A percentile compares a stretch with the other conserved stretches of the same genome.
Conservation (phyloP, 2,329 filamentous ascomycete species). For the Stagonosporopsis tanaceti region DNA sequence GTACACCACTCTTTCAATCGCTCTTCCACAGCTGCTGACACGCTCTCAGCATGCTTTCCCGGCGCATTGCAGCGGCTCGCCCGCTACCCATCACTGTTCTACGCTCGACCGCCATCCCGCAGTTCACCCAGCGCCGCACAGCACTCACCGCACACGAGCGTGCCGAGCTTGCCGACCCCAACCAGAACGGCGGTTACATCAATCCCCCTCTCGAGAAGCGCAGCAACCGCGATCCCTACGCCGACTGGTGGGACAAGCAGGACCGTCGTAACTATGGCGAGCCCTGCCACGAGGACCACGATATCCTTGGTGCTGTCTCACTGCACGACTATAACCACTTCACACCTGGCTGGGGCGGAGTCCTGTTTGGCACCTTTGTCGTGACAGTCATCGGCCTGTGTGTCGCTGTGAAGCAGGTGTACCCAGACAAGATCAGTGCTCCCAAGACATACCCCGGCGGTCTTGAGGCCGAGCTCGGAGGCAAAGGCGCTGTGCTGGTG, state of each 20-base stretch:
- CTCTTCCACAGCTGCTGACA: conserved; percentile 52
- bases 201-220: conserved; percentile 84
- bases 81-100: conserved; percentile 50
- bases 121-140: conserved; percentile 50
- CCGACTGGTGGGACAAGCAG: conserved; percentile 96
- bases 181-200: conserved; percentile 84
- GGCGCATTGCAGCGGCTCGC: conserved; percentile 53
- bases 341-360: conserved; percentile 73
- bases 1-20: conserved; percentile 32
- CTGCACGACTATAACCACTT: conserved; percentile 89
- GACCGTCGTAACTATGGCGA: conserved; percentile 97
- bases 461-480: conserved; percentile 58
- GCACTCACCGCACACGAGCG: conserved; percentile 44
- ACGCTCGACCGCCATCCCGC: conserved; percentile 41
- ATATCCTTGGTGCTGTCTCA: conserved; percentile 88
- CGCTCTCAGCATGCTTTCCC: conserved; percentile 51
- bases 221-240: conserved; percentile 91
- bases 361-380: conserved; percentile 60
- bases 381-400: conserved; percentile 52
- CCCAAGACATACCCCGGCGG: conserved; percentile 58
- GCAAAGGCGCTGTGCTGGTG: conserved; percentile 52
- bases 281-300: conserved; percentile 95
- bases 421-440: conserved; percentile 57
- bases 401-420: conserved; percentile 49
- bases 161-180: conserved; percentile 62